Conservation (phyloP, 768 basidiomycete genomes). For the Sarcodon sp. region DNA sequence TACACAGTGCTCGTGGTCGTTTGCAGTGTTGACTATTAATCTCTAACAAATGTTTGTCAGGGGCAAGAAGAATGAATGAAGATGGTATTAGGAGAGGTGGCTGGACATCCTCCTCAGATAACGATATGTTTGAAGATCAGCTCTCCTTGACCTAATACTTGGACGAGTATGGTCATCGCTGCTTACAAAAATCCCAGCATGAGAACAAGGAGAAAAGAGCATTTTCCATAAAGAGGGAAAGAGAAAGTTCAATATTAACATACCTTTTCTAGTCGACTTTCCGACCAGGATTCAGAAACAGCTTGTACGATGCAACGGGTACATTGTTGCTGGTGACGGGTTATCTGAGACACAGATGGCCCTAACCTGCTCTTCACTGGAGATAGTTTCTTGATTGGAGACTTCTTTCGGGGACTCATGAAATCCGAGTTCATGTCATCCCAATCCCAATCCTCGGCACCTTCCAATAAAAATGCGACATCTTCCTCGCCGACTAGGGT, state of each 20-base stretch:
- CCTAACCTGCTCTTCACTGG: not conserved
- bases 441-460: constrained; percentile 63
- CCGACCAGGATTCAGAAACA: not conserved
- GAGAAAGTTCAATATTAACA: too few relatives aligned
- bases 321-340: constrained; percentile 7
- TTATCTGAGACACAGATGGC: not conserved
- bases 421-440: constrained; percentile 39
- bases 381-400: constrained; percentile 6
- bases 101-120: not conserved
- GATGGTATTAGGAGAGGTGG: not conserved
- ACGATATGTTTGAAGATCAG: not conserved
- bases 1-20: constrained; percentile 23
- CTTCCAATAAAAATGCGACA: constrained; percentile 39
- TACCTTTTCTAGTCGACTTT: not conserved
- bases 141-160: not conserved
- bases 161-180: not conserved
- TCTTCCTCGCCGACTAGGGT: constrained; percentile 8
- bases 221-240: too few relatives aligned
- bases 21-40: constrained; percentile 34
- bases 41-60: constrained; percentile 20
- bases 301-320: constrained; percentile 20
- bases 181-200: not conserved
- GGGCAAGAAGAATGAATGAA: not conserved
- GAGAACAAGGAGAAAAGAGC: not conserved
- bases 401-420: constrained; percentile 36